These are phyloP conservation scores for Tetragonia tetragonoides DNA, from an alignment of 148 eudicot species.

Conservation along the genomic window DNA sequence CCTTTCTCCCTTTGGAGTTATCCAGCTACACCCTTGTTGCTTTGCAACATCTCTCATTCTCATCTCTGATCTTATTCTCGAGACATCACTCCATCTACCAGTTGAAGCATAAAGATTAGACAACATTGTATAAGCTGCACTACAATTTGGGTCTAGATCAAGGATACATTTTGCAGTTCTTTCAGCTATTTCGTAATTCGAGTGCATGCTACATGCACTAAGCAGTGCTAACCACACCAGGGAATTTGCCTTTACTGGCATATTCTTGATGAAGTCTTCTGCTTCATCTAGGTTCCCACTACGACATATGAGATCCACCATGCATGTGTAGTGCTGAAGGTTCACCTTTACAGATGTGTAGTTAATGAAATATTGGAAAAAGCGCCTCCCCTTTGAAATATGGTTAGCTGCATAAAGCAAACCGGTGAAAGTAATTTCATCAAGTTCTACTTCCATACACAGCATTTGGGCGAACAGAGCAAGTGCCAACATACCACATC, in stretches of 20 bases:
- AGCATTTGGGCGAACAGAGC: slow-evolving; percentile 51
- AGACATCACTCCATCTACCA: slow-evolving; percentile 72
- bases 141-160: slow-evolving; percentile 52
- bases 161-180: slow-evolving; percentile 49
- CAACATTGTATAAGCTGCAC: slow-evolving; percentile 63
- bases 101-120: slow-evolving; percentile 78
- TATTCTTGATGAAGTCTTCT: slow-evolving; percentile 54
- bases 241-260: slow-evolving; percentile 57
- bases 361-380: slow-evolving; percentile 43
- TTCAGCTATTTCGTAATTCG: slow-evolving; percentile 63
- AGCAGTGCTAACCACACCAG: slow-evolving; percentile 64
- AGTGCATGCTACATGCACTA: slow-evolving; percentile 55
- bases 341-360: slow-evolving; percentile 34
- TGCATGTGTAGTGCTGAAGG: slow-evolving; percentile 73
- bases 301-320: slow-evolving; percentile 79
- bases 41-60: slow-evolving; percentile 38
- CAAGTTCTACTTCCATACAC: slow-evolving; percentile 47
- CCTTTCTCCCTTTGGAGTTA: slow-evolving; percentile 33
- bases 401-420: slow-evolving; percentile 68
- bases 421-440: slow-evolving; percentile 78
- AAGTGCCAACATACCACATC: slow-evolving; percentile 48
- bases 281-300: slow-evolving; percentile 76
- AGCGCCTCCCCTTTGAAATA: slow-evolving; percentile 48
- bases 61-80: slow-evolving; percentile 57
- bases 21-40: slow-evolving; percentile 64